These are phyloP conservation scores for Phaffia australis DNA, from an alignment of 768 basidiomycete species.

Conservation along the genomic window DNA sequence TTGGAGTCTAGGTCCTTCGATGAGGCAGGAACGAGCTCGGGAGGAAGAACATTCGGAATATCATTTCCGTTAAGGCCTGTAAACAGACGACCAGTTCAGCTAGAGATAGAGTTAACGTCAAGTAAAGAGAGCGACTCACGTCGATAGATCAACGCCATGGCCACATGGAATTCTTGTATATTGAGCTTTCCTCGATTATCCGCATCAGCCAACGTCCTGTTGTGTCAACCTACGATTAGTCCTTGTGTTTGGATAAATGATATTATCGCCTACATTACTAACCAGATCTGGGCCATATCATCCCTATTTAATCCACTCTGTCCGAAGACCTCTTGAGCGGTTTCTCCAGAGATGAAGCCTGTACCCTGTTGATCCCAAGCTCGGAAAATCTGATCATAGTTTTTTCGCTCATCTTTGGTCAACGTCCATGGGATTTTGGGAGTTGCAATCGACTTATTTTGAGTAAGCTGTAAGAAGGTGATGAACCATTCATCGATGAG, in stretches of 20 bases:
- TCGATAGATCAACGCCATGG: conserved; percentile 95
- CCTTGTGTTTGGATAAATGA: neutral
- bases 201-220: conserved; percentile 79
- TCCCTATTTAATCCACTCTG: conserved; percentile 80
- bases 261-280: conserved; percentile 29
- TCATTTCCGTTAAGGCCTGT: conserved; percentile 83
- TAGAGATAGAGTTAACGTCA: neutral
- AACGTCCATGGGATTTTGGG: conserved; percentile 74
- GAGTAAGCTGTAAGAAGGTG: conserved; percentile 52
- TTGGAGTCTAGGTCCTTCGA: conserved; percentile 77
- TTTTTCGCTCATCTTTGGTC: conserved; percentile 83
- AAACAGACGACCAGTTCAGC: conserved; percentile 3
- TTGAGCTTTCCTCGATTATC: conserved; percentile 93
- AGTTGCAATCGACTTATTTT: conserved; percentile 55
- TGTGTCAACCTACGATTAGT: neutral
- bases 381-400: conserved; percentile 89
- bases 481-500: neutral
- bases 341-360: conserved; percentile 76
- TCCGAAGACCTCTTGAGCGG: conserved; percentile 84
- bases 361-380: conserved; percentile 78
- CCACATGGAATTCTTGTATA: conserved; percentile 90
- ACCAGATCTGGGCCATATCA: conserved; percentile 90
- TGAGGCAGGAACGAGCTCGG: conserved; percentile 84
- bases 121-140: conserved; percentile 48
- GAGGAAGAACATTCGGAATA: conserved; percentile 73